Evolutionary conservation across 805 yeast genomes (phyloP), one percentile per base, ranked within the genome.

Genomic region (Pichia pseudocactophila): DNA sequence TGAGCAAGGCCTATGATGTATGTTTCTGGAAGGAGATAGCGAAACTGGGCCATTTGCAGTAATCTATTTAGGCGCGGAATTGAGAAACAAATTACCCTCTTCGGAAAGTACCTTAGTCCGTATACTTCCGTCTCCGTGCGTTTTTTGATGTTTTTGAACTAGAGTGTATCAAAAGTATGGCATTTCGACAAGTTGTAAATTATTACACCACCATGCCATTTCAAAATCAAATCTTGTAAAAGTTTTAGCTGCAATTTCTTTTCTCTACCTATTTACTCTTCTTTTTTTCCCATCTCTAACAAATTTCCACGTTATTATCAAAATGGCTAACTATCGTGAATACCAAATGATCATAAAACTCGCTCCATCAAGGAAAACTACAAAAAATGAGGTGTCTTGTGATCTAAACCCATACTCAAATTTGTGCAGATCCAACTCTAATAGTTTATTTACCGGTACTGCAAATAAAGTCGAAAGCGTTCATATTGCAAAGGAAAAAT

Each of bases 271-370:
- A 9, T 34, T 34, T 33, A 18, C 19, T 34, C 10, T 34, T 22
- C 10, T 16, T 7, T 35, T 13, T 13, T 34, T 20, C 17, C 26
- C 7, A 32, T 32, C 11, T 4, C 17, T 16, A 34, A 4, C 26
- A 34, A 17, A 34, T 12, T 13, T 13, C 25, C 8, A 34, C 12
- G 11, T 5, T 8, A 32, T 17, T 6, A 7, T 30, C 12, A 38
- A n/a, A n/a, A 56, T 58, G 63, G 38, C 58, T 4, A 57, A 52
- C 39, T 61, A 61, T 47, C 54, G 65, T 45, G 60, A 56, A 39
- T 61, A 61, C 43, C 65, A 61, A 44, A 46, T 51, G 39, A 58
- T 61, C 32, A 57, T 61, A 27, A 59, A 50, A 39, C 50, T 58
- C 20, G 31, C 47, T 11, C 30, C 38, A 12, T 17, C 12, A 9